Evolutionary conservation across 164 flowering plant species (phyloP), one percentile per base, ranked within the genome.

Genomic region (Dillenia suffruticosa): DNA sequence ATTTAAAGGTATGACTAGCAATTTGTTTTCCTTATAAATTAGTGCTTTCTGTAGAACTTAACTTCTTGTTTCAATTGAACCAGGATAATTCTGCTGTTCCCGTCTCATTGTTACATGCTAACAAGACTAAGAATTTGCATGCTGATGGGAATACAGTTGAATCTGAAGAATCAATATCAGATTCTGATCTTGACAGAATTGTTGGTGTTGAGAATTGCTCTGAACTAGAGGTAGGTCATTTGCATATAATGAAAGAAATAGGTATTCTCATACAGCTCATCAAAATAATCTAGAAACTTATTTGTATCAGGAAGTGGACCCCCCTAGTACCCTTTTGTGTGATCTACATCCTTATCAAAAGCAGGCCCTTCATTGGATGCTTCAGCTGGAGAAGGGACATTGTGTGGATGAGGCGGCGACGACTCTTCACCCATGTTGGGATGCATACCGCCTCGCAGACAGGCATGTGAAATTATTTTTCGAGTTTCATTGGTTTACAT

Each of bases 381-480:
- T 68, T 65, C 87, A 79, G 57, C 75, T 85, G 62, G 97, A 94
- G 79, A 89, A 72, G 77, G 96, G 97, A 56, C 66, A 71, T 51
- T 76, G 74, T 63, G 55, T 73, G 62, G 94, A 89, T 70, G 90
- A 79, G 57, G 92, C 87, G 11, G 88, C 86, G 57, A 74, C 84
- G 63, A 84, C 92, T 8, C 90, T 94, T 68, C 99, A 94, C 68
- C 99, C 99, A 53, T 91, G 97, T 66, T 94, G 99, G 99, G 88
- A 83, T 67, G 96, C 96, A 51, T 94, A 88, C 68, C 84, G 63
- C 45, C 85, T 94, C 46, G 85, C 83, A 43, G 97, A 94, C 75
- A 71, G 74, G 99, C 88, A 77, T 65, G 79, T 64, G 64, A 26
- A 13, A 32, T 57, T 62, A 12, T 32, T 32, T 32, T 5, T 32